phyloP scores from a whole-genome alignment of 371 early-diverging fungal species.

The Apophysomyces variabilis region DNA sequence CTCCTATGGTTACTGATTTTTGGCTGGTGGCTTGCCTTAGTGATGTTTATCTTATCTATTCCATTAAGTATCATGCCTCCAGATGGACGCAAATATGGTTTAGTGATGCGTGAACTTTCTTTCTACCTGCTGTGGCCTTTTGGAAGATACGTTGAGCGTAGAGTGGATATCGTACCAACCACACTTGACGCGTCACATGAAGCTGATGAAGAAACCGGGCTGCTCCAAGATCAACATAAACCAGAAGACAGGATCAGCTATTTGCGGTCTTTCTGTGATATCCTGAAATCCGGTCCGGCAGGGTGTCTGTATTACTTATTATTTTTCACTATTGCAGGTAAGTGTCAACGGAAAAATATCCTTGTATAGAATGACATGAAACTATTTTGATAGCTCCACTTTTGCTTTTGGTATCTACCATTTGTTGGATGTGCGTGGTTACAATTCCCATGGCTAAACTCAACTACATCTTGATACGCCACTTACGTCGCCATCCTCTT shows the following conservation, averaged over 20 bases:
- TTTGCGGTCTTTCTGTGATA: conserved; percentile 7
- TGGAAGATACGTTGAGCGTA: conserved; percentile 84
- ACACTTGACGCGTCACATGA: conserved; percentile 8
- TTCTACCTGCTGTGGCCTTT: conserved; percentile 93
- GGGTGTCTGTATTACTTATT: conserved; percentile 65
- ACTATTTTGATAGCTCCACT: conserved; percentile 65
- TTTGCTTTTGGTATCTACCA: conserved; percentile 70
- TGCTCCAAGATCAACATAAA: conserved; percentile 20
- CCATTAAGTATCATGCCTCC: conserved; percentile 50
- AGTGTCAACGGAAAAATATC: conserved; percentile 3
- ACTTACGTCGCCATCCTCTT: conserved; percentile 81
- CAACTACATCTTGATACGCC: conserved; percentile 73
- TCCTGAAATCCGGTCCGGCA: conserved; percentile 49
- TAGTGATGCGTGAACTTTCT: conserved; percentile 64
- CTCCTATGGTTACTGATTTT: conserved; percentile 84
- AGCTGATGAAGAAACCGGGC: conserved; percentile 37
- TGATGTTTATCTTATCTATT: conserved; percentile 62
- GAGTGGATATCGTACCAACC: conserved; percentile 32
- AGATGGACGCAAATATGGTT: conserved; percentile 59
- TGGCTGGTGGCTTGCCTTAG: conserved; percentile 88
- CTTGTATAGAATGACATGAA: background rate
- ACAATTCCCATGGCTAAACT: conserved; percentile 95
- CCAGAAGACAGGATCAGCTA: conserved; percentile 13
- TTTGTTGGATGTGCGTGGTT: conserved; percentile 88
- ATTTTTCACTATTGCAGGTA: conserved; percentile 56